A percentile compares a stretch with the other conserved stretches of the same genome.
These are phyloP conservation scores for Bipolaris victoriae DNA, from an alignment of 2,329 filamentous ascomycete species.

Conservation along the genomic window DNA sequence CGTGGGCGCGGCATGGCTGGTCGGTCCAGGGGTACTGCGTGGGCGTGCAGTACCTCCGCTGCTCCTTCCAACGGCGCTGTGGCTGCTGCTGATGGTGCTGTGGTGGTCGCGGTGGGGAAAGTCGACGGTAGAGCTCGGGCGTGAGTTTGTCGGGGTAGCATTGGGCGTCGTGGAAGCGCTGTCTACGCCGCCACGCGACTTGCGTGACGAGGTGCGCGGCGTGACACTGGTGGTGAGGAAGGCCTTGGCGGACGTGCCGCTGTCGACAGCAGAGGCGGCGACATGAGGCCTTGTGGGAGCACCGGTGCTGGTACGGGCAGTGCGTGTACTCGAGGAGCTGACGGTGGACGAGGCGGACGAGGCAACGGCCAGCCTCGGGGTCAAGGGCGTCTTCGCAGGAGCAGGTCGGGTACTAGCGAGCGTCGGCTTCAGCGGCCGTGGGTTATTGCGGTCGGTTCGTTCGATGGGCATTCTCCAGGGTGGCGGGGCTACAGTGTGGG, in stretches of 20 bases:
- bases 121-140: slow-evolving; percentile 43
- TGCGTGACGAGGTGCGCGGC: slow-evolving; percentile 76
- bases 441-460: slow-evolving; percentile 55
- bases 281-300: slow-evolving; percentile 39
- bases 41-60: slow-evolving; percentile 37
- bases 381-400: slow-evolving; percentile 59
- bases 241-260: slow-evolving; percentile 60
- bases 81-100: slow-evolving; percentile 32
- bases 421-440: slow-evolving; percentile 70
- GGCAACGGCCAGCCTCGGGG: slow-evolving; percentile 62
- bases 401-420: slow-evolving; percentile 66
- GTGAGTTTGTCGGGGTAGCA: slow-evolving; percentile 56
- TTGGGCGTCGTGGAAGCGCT: slow-evolving; percentile 71
- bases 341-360: slow-evolving; percentile 31
- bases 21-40: slow-evolving; percentile 47
- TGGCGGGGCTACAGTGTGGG: slow-evolving; percentile 21
- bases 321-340: slow-evolving; percentile 40
- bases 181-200: slow-evolving; percentile 66
- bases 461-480: slow-evolving; percentile 48
- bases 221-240: slow-evolving; percentile 74
- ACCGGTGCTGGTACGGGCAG: slow-evolving; percentile 35
- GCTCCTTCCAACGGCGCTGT: slow-evolving; percentile 26
- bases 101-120: slow-evolving; percentile 38
- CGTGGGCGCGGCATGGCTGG: slow-evolving; percentile 27
- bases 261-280: slow-evolving; percentile 53